These are phyloP conservation scores for Corynascus novoguineensis DNA, from an alignment of 495 filamentous ascomycete genomes.

Conservation along the genomic window DNA sequence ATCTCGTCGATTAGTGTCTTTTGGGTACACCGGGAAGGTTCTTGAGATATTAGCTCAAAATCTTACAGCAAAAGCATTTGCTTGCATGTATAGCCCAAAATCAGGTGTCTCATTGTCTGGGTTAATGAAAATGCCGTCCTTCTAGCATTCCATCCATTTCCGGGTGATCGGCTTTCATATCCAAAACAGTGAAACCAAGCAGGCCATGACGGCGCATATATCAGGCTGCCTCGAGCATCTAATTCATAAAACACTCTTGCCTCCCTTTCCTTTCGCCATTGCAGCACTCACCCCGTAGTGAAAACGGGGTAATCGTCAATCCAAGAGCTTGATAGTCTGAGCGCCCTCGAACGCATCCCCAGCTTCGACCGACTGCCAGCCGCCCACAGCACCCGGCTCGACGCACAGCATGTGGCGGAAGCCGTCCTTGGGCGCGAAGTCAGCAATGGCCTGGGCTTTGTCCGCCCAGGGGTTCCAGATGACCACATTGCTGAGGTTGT, in stretches of 20 bases:
- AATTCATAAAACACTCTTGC: slow-evolving; percentile 12
- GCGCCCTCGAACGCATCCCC: slow-evolving; percentile 88
- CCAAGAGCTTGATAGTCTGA: slow-evolving; percentile 55
- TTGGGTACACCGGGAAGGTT: too few species aligned
- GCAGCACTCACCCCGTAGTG: background rate
- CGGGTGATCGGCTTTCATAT: too few species aligned
- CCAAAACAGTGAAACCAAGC: too few species aligned
- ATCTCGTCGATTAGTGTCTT: too few species aligned
- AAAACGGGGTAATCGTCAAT: slow-evolving; percentile 10
- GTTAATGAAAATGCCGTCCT: too few species aligned
- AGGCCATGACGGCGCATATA: too few species aligned
- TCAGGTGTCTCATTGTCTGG: too few species aligned
- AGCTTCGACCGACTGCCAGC: slow-evolving; percentile 76
- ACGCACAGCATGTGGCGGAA: slow-evolving; percentile 91
- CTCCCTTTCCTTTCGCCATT: background rate
- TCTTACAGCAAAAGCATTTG: too few species aligned
- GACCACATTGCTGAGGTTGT: slow-evolving; percentile 78
- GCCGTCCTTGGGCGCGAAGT: slow-evolving; percentile 84
- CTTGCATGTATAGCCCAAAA: too few species aligned
- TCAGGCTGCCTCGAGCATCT: background rate
- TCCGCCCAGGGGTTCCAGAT: slow-evolving; percentile 98
- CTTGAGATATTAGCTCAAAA: too few species aligned
- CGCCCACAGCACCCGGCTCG: slow-evolving; percentile 77
- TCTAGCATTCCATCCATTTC: too few species aligned
- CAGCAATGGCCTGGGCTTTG: slow-evolving; percentile 72